Base-by-base conservation (phyloP, 2,329 filamentous ascomycete species). In the Alternaria novae-zelandiae region DNA sequence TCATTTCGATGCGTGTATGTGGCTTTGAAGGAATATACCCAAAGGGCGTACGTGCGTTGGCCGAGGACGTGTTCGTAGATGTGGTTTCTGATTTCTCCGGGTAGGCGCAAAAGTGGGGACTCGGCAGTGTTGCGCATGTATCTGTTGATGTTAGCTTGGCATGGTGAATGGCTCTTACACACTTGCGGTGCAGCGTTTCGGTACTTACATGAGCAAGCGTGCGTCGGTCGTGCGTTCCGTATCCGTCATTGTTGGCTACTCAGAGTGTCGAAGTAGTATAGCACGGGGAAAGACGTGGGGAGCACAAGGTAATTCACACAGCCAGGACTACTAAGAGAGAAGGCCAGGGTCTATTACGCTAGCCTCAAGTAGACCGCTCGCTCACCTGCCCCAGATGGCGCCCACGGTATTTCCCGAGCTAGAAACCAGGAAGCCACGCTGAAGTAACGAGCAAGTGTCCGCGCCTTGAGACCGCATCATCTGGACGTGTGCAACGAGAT, bases 91-190 rank as follows among this genome's bases (percentile, higher is more conserved):
- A 61, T 21, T 17, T 66, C 57, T 17, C 28, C 51, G 26, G 63
- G 63, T 26, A 65, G 32, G 12, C 54, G 54, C 6, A 62, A 47
- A 13, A 65, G 26, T 21, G 49, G 54, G 5, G 54, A 65, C 15
- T 54, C 23, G 47, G 6, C 6, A 17, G 25, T 15, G 43, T 65
- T 65, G n/a, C 20, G 17, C 15, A 13, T 44, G 21, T 15, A 43
- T 21, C 32, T 54, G 25, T 54, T 54, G 20, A 44, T n/a, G 36
- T 41, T 41, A 41, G 36, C 36, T 41, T 41, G 36, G 36, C 36
- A 41, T 10, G 1, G 36, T 41, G n/a, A 41, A 41, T 17, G 36
- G n/a, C 15, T 41, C n/a, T 41, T 17, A 41, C 36, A 5, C n/a
- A 17, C 4, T 2, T 41, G 36, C 36, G n/a, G 36, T 11, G 36